Percentiles rank a stretch among this genome's conserved stretches.
phyloP scores from a whole-genome alignment of 495 filamentous ascomycete species.

The Penicillium nucicola region DNA sequence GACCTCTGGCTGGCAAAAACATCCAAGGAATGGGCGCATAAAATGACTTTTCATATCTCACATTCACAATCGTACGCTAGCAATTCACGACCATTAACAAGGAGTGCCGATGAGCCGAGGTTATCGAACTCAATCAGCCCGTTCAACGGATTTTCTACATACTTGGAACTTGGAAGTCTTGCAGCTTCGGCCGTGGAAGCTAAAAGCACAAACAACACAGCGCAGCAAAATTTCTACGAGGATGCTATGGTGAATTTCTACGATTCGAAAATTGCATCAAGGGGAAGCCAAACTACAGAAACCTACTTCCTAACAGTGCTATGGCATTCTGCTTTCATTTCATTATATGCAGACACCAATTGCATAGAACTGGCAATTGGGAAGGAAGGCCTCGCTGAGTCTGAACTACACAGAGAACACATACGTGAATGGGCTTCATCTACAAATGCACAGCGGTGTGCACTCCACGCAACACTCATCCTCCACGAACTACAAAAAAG shows the following conservation, averaged over 20 bases:
- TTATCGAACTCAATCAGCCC: too few species aligned
- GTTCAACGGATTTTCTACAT: constrained; percentile 1
- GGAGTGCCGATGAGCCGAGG: too few species aligned
- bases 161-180: constrained; percentile 4
- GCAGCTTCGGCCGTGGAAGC: neutral
- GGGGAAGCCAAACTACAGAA: neutral
- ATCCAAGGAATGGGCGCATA: constrained; percentile 4
- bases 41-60: neutral
- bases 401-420: constrained; percentile 3
- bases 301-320: constrained; percentile 23
- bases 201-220: too few species aligned
- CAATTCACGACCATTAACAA: too few species aligned
- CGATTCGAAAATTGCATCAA: neutral
- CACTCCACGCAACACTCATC: constrained; percentile 18
- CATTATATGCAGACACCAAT: constrained; percentile 24
- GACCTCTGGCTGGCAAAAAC: constrained; percentile 22
- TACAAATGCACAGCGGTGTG: constrained; percentile 11
- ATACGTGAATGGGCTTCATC: constrained; percentile 15
- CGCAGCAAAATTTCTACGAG: too few species aligned
- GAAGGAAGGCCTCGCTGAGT: constrained; percentile 18
- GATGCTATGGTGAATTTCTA: too few species aligned
- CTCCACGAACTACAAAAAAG: constrained; percentile 11
- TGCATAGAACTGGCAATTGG: constrained; percentile 25
- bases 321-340: constrained; percentile 34
- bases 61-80: too few species aligned